Conservation (phyloP, 2,329 filamentous ascomycete species). For the Trichoderma koningiopsis region DNA sequence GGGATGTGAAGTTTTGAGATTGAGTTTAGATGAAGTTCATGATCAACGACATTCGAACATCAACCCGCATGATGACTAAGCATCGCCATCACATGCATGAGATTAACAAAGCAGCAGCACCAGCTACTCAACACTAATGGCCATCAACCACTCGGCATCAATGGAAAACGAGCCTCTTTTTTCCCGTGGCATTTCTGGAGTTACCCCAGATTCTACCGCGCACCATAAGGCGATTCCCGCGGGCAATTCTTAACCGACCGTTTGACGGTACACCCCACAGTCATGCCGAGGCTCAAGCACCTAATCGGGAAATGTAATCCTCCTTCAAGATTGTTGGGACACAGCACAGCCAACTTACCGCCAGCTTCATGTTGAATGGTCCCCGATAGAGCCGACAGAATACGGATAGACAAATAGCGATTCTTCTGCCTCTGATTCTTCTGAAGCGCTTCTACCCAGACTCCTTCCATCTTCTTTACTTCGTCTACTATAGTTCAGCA, state of each 20-base stretch:
- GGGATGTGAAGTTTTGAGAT: background rate
- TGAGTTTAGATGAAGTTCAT: background rate
- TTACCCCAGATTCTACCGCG: conserved; percentile 11
- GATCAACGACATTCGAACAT: background rate
- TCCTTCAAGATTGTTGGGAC: background rate
- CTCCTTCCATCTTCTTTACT: background rate
- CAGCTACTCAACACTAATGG: background rate
- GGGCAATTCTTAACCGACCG: background rate
- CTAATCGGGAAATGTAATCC: background rate
- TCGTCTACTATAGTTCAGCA: background rate
- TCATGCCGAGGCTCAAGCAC: background rate
- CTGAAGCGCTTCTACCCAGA: background rate
- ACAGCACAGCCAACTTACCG: background rate
- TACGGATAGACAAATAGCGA: background rate
- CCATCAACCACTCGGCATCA: background rate
- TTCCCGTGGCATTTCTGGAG: background rate
- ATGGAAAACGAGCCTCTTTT: background rate
- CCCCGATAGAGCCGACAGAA: background rate
- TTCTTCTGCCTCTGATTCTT: background rate
- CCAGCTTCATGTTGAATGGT: background rate
- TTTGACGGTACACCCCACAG: background rate
- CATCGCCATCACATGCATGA: background rate
- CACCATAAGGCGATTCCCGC: background rate
- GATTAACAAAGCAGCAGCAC: background rate
- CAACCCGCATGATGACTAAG: background rate